Conservation (phyloP, 2,329 filamentous ascomycete species). For the Colletotrichum eleusines region DNA sequence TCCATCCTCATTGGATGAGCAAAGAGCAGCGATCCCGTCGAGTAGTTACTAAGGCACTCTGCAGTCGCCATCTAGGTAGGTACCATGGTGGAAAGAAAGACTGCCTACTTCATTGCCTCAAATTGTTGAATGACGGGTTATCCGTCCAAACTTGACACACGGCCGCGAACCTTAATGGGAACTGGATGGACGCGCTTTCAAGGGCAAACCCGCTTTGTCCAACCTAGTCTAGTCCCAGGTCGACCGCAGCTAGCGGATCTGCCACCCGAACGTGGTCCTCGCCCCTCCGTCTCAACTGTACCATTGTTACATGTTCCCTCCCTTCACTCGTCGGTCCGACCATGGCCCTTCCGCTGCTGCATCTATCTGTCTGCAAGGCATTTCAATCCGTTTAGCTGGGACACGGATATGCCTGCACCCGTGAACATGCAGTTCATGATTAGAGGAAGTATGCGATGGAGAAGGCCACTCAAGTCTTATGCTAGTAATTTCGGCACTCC, state of each 20-base stretch:
- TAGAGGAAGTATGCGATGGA: background rate
- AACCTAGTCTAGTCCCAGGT: constrained; percentile 34
- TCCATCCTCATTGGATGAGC: background rate
- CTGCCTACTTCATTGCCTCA: constrained; percentile 29
- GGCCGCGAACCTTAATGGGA: constrained; percentile 35
- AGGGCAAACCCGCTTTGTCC: constrained; percentile 35
- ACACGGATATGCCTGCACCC: constrained; percentile 20
- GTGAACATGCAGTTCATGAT: background rate
- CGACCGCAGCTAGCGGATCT: constrained; percentile 39
- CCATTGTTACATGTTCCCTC: constrained; percentile 33
- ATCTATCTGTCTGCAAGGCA: constrained; percentile 16
- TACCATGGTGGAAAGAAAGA: background rate
- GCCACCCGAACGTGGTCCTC: constrained; percentile 41
- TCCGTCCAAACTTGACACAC: constrained; percentile 42
- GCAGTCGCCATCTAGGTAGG: background rate
- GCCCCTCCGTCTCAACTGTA: constrained; percentile 39
- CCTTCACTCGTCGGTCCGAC: constrained; percentile 24
- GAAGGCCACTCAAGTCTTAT: background rate
- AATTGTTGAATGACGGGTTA: constrained; percentile 35
- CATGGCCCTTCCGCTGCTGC: constrained; percentile 21
- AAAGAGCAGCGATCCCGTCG: background rate
- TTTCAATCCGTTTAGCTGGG: constrained; percentile 7
- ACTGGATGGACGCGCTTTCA: constrained; percentile 9
- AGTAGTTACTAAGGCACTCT: background rate
- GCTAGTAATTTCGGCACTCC: background rate